Percentiles rank a stretch among this genome's conserved stretches.
These are phyloP conservation scores for Emiliania huxleyi DNA, from an alignment of 78 protist genomes.

Conservation along the genomic window DNA sequence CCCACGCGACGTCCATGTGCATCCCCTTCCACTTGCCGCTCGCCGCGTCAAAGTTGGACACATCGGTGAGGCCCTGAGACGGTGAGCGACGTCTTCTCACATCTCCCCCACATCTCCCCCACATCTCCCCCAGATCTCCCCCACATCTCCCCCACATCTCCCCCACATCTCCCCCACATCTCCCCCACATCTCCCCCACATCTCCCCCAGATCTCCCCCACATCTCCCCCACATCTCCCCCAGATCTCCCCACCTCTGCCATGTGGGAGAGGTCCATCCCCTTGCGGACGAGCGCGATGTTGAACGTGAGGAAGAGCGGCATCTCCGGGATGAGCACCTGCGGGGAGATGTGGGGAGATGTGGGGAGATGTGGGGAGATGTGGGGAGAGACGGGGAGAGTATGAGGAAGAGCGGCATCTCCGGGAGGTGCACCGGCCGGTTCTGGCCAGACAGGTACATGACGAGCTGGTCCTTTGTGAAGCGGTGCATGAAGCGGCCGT, in stretches of 20 bases:
- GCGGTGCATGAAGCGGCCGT: not conserved
- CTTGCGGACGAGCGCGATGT: conserved; percentile 7
- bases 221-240: too few relatives aligned
- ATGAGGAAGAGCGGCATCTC: not conserved
- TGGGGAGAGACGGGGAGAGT: too few relatives aligned
- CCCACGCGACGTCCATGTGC: not conserved
- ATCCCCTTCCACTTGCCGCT: not conserved
- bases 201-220: too few relatives aligned
- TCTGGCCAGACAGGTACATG: not conserved
- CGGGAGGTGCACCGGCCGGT: not conserved
- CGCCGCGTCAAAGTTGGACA: not conserved
- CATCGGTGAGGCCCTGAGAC: not conserved
- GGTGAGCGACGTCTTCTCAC: too few relatives aligned
- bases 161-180: too few relatives aligned
- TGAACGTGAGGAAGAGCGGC: not conserved
- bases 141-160: too few relatives aligned
- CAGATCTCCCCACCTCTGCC: too few relatives aligned
- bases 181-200: too few relatives aligned
- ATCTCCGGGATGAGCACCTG: not conserved
- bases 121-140: too few relatives aligned
- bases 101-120: too few relatives aligned
- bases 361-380: too few relatives aligned
- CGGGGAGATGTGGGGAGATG: too few relatives aligned
- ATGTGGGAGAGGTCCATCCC: not conserved
- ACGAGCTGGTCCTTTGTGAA: not conserved